Base-by-base conservation (phyloP, 768 basidiomycete genomes). In the Cubamyces lactineus region DNA sequence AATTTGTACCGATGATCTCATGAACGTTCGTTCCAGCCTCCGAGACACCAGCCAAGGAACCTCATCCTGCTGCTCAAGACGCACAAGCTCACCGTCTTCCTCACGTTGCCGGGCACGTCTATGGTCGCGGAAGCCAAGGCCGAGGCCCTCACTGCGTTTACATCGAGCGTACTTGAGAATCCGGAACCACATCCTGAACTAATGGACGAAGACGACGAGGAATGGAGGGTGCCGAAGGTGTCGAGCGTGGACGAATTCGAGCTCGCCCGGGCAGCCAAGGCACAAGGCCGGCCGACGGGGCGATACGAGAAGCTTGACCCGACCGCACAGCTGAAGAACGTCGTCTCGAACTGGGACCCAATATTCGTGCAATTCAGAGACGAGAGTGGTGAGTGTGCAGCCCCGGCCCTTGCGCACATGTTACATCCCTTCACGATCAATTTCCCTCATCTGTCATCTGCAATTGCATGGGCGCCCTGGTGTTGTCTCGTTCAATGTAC, bases 31-130 rank as follows among this genome's bases (percentile, higher is more conserved):
- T 15, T 5, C n/a, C 24, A 64, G 88, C 85, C 85, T 26, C 80
- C 77, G 13, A 80, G 82, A 69, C 65, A 77, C 15, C 80, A 80
- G 42, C 85, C 86, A 8, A 89, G 86, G 74, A 77, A 83, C 51
- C 86, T 86, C 74, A 85, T 89, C 56, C 69, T 92, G 17, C 78
- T 85, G n/a, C 73, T 91, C 66, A 90, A 88, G 69, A 87, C 89
- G 0, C 88, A 91, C 77, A 89, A 84, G 65, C 75, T 88, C 53
- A 86, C 86, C 6, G 76, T 91, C 66, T 80, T 88, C 67, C 74
- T 87, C 64, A 83, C 85, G 7, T 79, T 81, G 11, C 73, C 79
- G 43, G 85, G 84, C 8, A 80, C 79, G 38, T 80, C 80, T 9
- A 83, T 83, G 5, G 76, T 92, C 69, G 78, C 74, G 13, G 75